Evolutionary conservation across 768 basidiomycete species (phyloP).

Genomic region (Strobilomyces echinocephalus): DNA sequence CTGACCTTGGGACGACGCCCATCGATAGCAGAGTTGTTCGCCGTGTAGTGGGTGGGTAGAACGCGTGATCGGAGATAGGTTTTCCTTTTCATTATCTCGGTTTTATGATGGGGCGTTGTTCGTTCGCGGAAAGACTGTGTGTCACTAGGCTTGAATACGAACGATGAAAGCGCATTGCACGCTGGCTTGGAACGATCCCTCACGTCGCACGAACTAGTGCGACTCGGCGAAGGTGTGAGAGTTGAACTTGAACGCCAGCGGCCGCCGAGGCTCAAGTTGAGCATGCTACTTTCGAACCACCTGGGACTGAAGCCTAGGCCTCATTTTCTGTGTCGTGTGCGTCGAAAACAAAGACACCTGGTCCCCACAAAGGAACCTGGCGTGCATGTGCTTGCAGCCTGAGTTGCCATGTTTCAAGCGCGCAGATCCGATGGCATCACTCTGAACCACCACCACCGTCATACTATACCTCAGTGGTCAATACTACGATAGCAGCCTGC

Average conservation of each 20-base stretch:
- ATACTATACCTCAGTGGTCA: too few species aligned
- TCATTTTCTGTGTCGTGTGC: background rate
- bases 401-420: background rate
- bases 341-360: background rate
- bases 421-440: background rate
- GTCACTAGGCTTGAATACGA: background rate
- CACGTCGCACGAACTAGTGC: conserved; percentile 9
- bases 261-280: background rate
- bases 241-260: conserved; percentile 5
- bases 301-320: background rate
- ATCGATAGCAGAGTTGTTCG: conserved; percentile 45
- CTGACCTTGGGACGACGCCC: conserved; percentile 30
- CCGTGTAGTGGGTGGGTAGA: conserved; percentile 31
- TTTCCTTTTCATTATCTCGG: conserved; percentile 16
- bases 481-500: background rate
- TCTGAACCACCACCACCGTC: background rate
- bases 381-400: background rate
- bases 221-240: conserved; percentile 2
- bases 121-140: conserved; percentile 11
- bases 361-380: background rate
- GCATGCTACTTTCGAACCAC: background rate
- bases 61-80: conserved; percentile 28
- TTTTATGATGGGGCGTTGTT: background rate
- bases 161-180: background rate
- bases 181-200: background rate